Conservation (phyloP, 106 monocot genomes). For the Dactylorhiza incarnata region DNA sequence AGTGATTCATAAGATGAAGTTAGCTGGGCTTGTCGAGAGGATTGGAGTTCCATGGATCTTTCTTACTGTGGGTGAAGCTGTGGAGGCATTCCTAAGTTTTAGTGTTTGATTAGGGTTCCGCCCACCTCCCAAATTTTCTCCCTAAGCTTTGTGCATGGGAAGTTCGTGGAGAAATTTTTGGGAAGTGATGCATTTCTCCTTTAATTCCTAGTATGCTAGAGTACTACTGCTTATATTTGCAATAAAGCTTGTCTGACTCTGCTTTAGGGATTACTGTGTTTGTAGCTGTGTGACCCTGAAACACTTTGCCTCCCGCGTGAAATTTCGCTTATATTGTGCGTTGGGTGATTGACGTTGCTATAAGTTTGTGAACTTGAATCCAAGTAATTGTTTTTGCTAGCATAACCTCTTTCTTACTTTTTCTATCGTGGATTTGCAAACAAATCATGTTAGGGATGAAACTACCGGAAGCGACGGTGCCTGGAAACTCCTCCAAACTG, state of each 20-base stretch:
- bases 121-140: not conserved
- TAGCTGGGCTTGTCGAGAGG: conserved; percentile 32
- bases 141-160: not conserved
- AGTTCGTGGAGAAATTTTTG: not conserved
- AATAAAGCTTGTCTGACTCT: not conserved
- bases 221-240: not conserved
- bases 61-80: conserved; percentile 64
- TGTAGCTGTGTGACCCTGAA: not conserved
- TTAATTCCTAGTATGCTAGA: not conserved
- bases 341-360: not conserved
- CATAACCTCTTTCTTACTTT: too few relatives aligned
- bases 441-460: too few relatives aligned
- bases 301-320: too few relatives aligned
- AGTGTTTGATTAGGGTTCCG: not conserved
- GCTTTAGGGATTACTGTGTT: not conserved
- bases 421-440: too few relatives aligned
- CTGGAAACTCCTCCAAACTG: too few relatives aligned
- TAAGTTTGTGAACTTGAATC: not conserved
- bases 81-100: conserved; percentile 49
- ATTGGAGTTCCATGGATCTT: conserved; percentile 54
- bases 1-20: conserved; percentile 74
- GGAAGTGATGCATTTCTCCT: not conserved
- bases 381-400: too few relatives aligned
- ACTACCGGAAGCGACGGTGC: too few relatives aligned
- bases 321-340: not conserved